Base-by-base conservation (phyloP, 768 basidiomycete genomes). In the Tylopilus felleus region DNA sequence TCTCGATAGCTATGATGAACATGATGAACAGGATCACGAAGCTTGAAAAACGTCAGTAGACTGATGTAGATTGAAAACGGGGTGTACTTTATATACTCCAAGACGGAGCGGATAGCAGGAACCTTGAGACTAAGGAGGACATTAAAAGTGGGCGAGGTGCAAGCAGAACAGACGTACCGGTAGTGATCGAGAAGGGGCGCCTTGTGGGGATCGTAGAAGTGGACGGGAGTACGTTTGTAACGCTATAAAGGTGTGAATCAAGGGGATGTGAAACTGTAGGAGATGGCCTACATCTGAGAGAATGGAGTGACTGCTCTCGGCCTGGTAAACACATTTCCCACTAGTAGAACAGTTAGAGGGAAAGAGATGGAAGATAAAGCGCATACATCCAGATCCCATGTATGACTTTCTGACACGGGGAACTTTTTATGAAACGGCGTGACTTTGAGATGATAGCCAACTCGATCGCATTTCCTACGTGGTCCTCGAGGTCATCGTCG, bases 121-220 rank as follows among this genome's bases (percentile, higher is more conserved):
- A 98, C 94, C 77, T 96, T 97, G 35, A 98, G 80, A 14, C 90
- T 92, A 36, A 12, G 45, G 43, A 35, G 7, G 19, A 17, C 7
- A 19, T 29, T 44, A 59, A 55, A 43, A 51, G 29, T 31, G 17
- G 21, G 10, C 4, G 8, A 14, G 14, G 17, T 9, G 7, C 25
- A n/a, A 28, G 25, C 27, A 43, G 23, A 40, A 22, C 38, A 8
- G 38, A 66, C 78, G 29, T 51, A 91, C 90, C 95, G 85, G 65
- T 97, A 98, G 71, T 98, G 94, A 65, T 98, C 93, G 8, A 98
- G 80, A n/a, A 97, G 70, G 17, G 94, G 92, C 0, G 94, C 94
- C 67, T 85, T 91, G 65, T 93, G 88, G 3, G 94, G 94, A 66
- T 98, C 93, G 68, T 98, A 97, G 61, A 96, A 88, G 68, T 94